These are phyloP conservation scores for Articulospora tetracladia DNA, from an alignment of 495 filamentous ascomycete species.

Conservation along the genomic window DNA sequence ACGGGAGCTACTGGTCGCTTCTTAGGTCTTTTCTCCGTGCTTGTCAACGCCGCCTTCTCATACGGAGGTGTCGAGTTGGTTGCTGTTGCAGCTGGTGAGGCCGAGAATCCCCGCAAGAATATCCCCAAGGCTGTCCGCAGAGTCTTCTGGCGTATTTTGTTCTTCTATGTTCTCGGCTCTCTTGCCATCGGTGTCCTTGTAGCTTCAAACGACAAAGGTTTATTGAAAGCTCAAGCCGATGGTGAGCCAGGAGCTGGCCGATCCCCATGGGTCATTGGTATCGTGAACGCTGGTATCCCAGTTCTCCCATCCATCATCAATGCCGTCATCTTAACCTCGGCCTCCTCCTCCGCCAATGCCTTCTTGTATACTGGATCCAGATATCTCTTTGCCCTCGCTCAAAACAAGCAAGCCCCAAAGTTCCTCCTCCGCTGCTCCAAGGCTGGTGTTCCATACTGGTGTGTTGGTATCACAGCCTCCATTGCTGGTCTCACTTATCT, in stretches of 20 bases:
- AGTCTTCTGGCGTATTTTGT: conserved; percentile 45
- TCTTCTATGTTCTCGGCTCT: conserved; percentile 56
- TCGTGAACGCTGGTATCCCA: conserved; percentile 59
- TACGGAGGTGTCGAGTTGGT: conserved; percentile 56
- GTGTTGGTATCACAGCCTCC: conserved; percentile 45
- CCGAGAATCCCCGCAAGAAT: conserved; percentile 40
- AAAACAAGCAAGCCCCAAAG: conserved; percentile 57
- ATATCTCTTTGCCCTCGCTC: conserved; percentile 59
- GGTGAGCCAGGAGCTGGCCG: conserved; percentile 44
- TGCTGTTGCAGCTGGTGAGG: conserved; percentile 48
- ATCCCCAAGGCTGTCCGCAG: conserved; percentile 47
- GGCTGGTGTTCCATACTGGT: conserved; percentile 59
- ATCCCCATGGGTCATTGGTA: conserved; percentile 67
- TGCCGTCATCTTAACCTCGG: conserved; percentile 67
- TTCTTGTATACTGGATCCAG: conserved; percentile 59
- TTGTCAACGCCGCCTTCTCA: conserved; percentile 50
- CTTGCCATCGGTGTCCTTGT: conserved; percentile 59
- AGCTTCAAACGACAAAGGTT: conserved; percentile 50
- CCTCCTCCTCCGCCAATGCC: conserved; percentile 67
- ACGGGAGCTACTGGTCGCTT: conserved; percentile 36
- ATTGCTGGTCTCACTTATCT: conserved; percentile 59
- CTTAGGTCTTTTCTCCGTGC: conserved; percentile 37
- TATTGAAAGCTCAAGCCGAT: conserved; percentile 47
- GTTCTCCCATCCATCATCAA: conserved; percentile 63
- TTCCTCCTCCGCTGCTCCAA: conserved; percentile 53